A percentile compares a stretch with the other conserved stretches of the same genome.
These are phyloP conservation scores for Heritiera fomes DNA, from an alignment of 345 rosid genomes.

Conservation along the genomic window DNA sequence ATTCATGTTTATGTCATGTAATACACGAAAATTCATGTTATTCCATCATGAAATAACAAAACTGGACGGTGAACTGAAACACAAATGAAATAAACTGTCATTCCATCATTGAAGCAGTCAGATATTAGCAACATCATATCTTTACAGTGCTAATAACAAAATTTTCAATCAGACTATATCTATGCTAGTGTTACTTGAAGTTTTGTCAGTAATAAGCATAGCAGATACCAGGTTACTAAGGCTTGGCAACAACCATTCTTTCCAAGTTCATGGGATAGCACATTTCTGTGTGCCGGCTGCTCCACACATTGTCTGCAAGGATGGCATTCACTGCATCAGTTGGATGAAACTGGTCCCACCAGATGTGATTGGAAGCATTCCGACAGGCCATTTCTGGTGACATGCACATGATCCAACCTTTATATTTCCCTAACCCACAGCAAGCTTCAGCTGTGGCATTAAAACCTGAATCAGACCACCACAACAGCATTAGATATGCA, in stretches of 20 bases:
- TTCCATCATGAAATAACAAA: too few species aligned
- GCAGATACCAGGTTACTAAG: not conserved
- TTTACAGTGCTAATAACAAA: not conserved
- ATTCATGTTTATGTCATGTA: too few species aligned
- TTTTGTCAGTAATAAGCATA: too few species aligned
- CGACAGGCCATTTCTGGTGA: slow-evolving; percentile 81
- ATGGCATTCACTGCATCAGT: slow-evolving; percentile 81
- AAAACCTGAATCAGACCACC: slow-evolving; percentile 52
- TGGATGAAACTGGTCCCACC: slow-evolving; percentile 98
- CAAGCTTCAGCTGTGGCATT: slow-evolving; percentile 75
- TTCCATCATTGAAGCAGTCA: not conserved
- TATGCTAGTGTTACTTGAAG: not conserved
- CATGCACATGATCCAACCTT: slow-evolving; percentile 81
- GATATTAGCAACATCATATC: not conserved
- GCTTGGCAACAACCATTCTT: slow-evolving; percentile 41
- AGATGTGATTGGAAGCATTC: slow-evolving; percentile 61
- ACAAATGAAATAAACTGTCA: not conserved
- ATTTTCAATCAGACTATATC: not conserved
- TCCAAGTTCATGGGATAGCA: slow-evolving; percentile 73
- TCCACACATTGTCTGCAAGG: slow-evolving; percentile 89
- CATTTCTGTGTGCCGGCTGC: slow-evolving; percentile 70
- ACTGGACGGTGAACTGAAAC: not conserved
- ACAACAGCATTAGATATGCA: not conserved
- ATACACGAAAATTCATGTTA: too few species aligned
- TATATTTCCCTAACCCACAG: slow-evolving; percentile 81